Conservation (phyloP, 768 basidiomycete species). For the Calocybe indica region DNA sequence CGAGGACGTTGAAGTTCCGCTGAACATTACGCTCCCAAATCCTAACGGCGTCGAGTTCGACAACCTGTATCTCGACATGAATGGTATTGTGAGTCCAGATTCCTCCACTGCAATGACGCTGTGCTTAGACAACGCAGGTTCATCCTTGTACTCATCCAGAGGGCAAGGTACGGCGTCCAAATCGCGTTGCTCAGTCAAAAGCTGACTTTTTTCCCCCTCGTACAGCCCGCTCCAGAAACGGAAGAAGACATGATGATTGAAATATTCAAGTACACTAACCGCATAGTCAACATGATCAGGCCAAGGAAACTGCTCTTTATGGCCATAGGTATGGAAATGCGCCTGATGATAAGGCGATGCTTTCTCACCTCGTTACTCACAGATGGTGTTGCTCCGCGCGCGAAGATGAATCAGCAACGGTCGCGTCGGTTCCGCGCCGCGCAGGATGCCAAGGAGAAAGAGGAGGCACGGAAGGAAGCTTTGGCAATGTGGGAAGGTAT, state of each 20-base stretch:
- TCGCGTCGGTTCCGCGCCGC: slow-evolving; percentile 92
- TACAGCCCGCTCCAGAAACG: slow-evolving; percentile 89
- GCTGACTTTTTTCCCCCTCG: slow-evolving; percentile 3
- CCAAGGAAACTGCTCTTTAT: slow-evolving; percentile 95
- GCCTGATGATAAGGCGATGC: neutral
- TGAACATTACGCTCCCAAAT: slow-evolving; percentile 77
- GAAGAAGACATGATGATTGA: slow-evolving; percentile 99
- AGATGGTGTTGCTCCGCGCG: slow-evolving; percentile 97
- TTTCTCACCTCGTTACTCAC: neutral
- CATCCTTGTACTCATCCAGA: slow-evolving; percentile 99
- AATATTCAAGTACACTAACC: slow-evolving; percentile 93
- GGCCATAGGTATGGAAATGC: slow-evolving; percentile 76
- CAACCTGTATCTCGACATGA: slow-evolving; percentile 98
- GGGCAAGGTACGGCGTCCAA: slow-evolving; percentile 59
- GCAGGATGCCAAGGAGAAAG: slow-evolving; percentile 93
- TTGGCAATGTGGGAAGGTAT: slow-evolving; percentile 81
- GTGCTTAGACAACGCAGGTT: slow-evolving; percentile 43
- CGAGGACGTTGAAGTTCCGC: slow-evolving; percentile 60
- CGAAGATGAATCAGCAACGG: slow-evolving; percentile 99
- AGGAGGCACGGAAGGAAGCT: slow-evolving; percentile 78
- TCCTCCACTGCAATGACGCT: neutral
- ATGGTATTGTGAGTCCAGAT: slow-evolving; percentile 77
- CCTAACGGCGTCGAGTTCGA: slow-evolving; percentile 97
- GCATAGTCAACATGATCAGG: slow-evolving; percentile 94
- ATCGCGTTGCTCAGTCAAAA: neutral